Conservation (phyloP, 1,139 yeast genomes). For the Arxiozyma bovina region DNA sequence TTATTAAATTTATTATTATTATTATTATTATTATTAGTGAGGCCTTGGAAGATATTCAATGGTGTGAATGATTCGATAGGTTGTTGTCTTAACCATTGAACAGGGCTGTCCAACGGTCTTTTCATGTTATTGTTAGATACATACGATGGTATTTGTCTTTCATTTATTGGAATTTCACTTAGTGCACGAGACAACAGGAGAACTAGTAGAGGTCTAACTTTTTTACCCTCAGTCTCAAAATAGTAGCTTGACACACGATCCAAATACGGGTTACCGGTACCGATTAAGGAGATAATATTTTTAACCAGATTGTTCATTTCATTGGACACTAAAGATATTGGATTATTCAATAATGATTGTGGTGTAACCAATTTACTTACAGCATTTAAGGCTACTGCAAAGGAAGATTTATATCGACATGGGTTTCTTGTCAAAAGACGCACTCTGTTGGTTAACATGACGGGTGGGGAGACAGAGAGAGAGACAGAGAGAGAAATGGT, state of each 20-base stretch:
- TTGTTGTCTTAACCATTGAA: conserved; percentile 37
- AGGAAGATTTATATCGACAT: conserved; percentile 33
- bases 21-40: no score
- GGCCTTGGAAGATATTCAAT: conserved; percentile 69
- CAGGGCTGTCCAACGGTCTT: conserved; percentile 38
- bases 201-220: conserved; percentile 85
- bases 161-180: conserved; percentile 60
- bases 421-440: neutral
- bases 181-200: conserved; percentile 74
- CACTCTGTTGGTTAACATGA: neutral
- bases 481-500: no score
- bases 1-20: no score
- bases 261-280: conserved; percentile 88
- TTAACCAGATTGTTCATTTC: conserved; percentile 88
- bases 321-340: conserved; percentile 83
- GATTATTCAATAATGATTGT: conserved; percentile 52
- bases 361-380: conserved; percentile 83
- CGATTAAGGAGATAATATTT: conserved; percentile 77
- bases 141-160: conserved; percentile 35
- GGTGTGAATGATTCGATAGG: conserved; percentile 57
- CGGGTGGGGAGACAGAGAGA: no score
- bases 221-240: conserved; percentile 93
- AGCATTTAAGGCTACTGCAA: conserved; percentile 58
- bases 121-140: neutral
- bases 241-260: conserved; percentile 87